Evolutionary conservation across 495 filamentous ascomycete genomes (phyloP).

Genomic region (Neurospora sp.): DNA sequence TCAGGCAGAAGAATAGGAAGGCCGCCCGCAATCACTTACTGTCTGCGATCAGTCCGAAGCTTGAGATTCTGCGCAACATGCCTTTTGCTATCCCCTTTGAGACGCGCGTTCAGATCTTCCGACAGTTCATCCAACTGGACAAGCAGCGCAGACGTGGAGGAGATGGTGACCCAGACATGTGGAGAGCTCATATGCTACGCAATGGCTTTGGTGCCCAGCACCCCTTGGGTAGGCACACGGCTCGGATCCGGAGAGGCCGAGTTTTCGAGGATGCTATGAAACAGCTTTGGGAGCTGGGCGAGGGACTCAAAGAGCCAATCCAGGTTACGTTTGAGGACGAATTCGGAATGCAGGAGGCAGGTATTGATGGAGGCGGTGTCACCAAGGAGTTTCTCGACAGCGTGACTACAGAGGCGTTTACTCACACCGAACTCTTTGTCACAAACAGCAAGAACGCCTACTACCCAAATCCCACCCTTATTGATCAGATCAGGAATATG

Average conservation of each 20-base stretch:
- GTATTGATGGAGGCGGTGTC: slow-evolving; percentile 94
- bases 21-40: slow-evolving; percentile 56
- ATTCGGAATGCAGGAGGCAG: slow-evolving; percentile 78
- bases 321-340: slow-evolving; percentile 95
- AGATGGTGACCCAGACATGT: slow-evolving; percentile 64
- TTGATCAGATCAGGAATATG: slow-evolving; percentile 50
- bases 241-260: slow-evolving; percentile 67
- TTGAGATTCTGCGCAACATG: slow-evolving; percentile 91
- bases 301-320: slow-evolving; percentile 88
- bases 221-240: slow-evolving; percentile 58
- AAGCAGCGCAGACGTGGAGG: slow-evolving; percentile 68
- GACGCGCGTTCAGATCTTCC: slow-evolving; percentile 86
- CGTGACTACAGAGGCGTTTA: slow-evolving; percentile 79
- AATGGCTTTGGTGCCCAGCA: slow-evolving; percentile 18
- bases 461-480: slow-evolving; percentile 74
- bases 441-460: slow-evolving; percentile 84
- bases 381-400: slow-evolving; percentile 96
- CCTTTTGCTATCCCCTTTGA: slow-evolving; percentile 93
- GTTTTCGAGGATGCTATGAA: slow-evolving; percentile 80
- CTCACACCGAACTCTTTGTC: slow-evolving; percentile 48
- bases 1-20: slow-evolving; percentile 52
- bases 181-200: slow-evolving; percentile 44
- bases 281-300: slow-evolving; percentile 72
- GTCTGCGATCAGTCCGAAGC: slow-evolving; percentile 66
- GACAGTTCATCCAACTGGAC: slow-evolving; percentile 80